Base-by-base conservation (phyloP, 768 basidiomycete species). In the Amanita rubescens region DNA sequence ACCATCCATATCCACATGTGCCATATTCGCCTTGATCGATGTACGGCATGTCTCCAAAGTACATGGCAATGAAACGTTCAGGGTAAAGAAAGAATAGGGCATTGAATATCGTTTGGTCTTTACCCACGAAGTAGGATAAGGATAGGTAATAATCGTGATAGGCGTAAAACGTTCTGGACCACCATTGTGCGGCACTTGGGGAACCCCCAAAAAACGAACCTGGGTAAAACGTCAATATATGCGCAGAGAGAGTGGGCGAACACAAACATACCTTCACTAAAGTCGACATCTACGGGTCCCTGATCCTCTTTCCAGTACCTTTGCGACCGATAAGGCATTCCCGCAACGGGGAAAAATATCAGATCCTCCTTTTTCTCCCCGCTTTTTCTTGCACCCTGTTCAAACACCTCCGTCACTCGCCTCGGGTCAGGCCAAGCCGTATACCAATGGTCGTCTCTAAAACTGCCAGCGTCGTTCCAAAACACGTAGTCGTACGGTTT, bases 191-290 rank as follows among this genome's bases (percentile, higher is more conserved):
- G 0, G 76, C 68, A 8, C 58, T 35, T 1, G 74, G 74, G 0
- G 71, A 62, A 9, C 79, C 79, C 8, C 81, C 81, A 53, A 82
- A 82, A 60, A 81, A 81, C 0, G 80, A 79, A n/a, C 78, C 80
- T 80, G 43, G 5, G 38, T 24, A 11, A 12, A 50, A 35, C 22
- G 35, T 20, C 20, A 19, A 11, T 30, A 47, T 33, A n/a, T 38
- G 33, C 15, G 14, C 2, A 35, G 5, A 22, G 11, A 20, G 25
- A 24, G 19, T 8, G 3, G 27, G 27, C 45, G 20, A 5, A 55
- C 17, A 14, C 37, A 14, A 19, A 58, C 69, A 30, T 43, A 77
- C 80, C 79, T 72, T 81, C 74, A 55, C 76, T 76, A 44, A 81
- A 69, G 20, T 76, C 72, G 27, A 64, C 64, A 61, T 80, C 77